Percentiles rank a stretch among this genome's conserved stretches.
Conservation (phyloP, 495 filamentous ascomycete genomes). For the Lasiosphaeriaceae sp. region DNA sequence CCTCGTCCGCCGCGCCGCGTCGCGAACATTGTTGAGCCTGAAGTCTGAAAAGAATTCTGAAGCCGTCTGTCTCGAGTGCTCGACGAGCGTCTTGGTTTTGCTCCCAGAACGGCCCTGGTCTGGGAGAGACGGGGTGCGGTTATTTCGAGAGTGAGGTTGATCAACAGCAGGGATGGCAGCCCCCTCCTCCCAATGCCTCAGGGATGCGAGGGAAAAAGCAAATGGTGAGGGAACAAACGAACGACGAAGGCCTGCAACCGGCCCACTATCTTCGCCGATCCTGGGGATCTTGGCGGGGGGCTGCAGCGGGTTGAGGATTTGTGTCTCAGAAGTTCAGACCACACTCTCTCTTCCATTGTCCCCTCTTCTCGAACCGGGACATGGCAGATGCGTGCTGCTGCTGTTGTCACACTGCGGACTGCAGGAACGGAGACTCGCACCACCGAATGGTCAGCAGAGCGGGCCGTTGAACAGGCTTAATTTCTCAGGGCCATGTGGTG, state of each 20-base stretch:
- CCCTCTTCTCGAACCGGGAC: not conserved
- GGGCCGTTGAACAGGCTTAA: not conserved
- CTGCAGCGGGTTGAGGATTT: not conserved
- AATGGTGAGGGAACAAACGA: not conserved
- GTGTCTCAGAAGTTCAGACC: slow-evolving; percentile 4
- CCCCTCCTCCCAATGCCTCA: slow-evolving; percentile 8
- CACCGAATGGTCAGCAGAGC: not conserved
- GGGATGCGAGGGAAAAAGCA: not conserved
- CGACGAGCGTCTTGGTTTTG: not conserved
- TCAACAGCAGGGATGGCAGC: slow-evolving; percentile 41
- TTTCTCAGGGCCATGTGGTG: not conserved
- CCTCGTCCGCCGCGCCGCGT: no score
- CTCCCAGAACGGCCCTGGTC: slow-evolving; percentile 7
- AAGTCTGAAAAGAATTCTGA: slow-evolving; percentile 16
- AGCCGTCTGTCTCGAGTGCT: slow-evolving; percentile 9
- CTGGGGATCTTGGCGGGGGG: slow-evolving; percentile 3
- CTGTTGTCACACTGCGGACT: not conserved
- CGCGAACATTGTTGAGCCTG: slow-evolving; percentile 1
- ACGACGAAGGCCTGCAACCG: slow-evolving; percentile 1
- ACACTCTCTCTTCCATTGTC: not conserved
- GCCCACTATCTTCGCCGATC: not conserved
- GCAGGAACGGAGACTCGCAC: not conserved
- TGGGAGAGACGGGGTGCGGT: slow-evolving; percentile 33
- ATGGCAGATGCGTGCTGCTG: not conserved
- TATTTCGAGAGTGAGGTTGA: slow-evolving; percentile 44